Base-by-base conservation (phyloP, 2,329 filamentous ascomycete genomes). In the Falciphora oryzae region DNA sequence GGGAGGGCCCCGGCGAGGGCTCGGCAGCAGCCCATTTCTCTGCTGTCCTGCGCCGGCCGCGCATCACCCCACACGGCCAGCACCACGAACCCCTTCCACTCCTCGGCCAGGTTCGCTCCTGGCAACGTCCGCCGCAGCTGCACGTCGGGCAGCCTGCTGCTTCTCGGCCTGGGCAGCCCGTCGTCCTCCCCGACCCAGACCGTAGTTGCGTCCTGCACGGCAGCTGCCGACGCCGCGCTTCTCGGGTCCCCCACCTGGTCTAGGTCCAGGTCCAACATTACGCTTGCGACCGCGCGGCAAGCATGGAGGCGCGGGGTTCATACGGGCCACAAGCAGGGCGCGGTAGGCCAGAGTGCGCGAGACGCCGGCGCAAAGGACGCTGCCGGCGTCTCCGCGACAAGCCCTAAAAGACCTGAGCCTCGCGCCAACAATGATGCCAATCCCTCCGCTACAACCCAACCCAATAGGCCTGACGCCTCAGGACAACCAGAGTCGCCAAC, bases 71-170 rank as follows among this genome's bases (percentile, higher is more conserved):
- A 53, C 44, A 31, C 75, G 66, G 69, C 73, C 35, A 73, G 74
- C 65, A 77, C 80, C 71, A 74, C 80, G 29, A 80, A 79, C 13
- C 79, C 78, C 66, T 82, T 80, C 69, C 83, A 83, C 70, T 80
- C 83, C 56, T 85, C 83, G 1, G 81, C 83, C 29, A 80, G 84
- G 25, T 72, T 71, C 72, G 73, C 75, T 22, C 69, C 73, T 31
- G 73, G 74, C 65, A 77, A 81, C 71, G 75, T 80, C 29, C 80
- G 79, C 14, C 79, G 78, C 65, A 82, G 80, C 70, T 83, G 84
- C 70, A 81, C 83, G 44, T 85, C 83, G 1, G 81, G 84, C 29
- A 80, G 84, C 7, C 75, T 85, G 50, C 74, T 86, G 31, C 78
- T 86, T 22, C 71, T 85, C 62, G 80, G 83, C 25, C 69, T 79